Evolutionary conservation across 345 rosid genomes (phyloP).

Genomic region (Alliaria petiolata): DNA sequence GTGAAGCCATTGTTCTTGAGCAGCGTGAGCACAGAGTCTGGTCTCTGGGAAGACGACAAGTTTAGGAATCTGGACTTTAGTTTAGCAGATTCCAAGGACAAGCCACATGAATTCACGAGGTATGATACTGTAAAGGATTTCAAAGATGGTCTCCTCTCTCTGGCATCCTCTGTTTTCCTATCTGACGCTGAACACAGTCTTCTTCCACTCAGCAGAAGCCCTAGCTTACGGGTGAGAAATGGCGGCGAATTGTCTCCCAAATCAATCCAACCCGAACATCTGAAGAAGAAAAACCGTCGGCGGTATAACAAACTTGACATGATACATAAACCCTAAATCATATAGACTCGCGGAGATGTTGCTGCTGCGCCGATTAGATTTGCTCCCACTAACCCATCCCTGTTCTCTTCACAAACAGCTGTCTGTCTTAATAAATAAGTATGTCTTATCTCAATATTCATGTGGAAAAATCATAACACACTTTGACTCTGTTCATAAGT

Average conservation of each 20-base stretch:
- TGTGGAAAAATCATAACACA: no score
- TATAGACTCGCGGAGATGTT: no score
- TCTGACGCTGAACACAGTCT: constrained; percentile 8
- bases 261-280: neutral
- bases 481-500: no score
- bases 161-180: neutral
- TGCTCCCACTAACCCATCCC: no score
- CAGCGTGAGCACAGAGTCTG: constrained; percentile 27
- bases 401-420: no score
- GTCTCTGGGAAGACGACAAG: constrained; percentile 17
- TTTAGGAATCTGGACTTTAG: constrained; percentile 11
- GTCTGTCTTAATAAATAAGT: no score
- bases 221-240: no score
- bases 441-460: no score
- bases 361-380: no score
- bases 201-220: neutral
- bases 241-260: neutral
- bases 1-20: constrained; percentile 34
- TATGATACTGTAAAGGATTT: constrained; percentile 10
- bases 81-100: constrained; percentile 33
- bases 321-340: no score
- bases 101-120: constrained; percentile 28
- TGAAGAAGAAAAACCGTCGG: neutral
- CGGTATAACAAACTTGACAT: no score
- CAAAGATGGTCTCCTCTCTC: neutral